Evolutionary conservation across 2,329 filamentous ascomycete species (phyloP), one percentile per base, ranked within the genome.

Genomic region (Fusarium chuoi): DNA sequence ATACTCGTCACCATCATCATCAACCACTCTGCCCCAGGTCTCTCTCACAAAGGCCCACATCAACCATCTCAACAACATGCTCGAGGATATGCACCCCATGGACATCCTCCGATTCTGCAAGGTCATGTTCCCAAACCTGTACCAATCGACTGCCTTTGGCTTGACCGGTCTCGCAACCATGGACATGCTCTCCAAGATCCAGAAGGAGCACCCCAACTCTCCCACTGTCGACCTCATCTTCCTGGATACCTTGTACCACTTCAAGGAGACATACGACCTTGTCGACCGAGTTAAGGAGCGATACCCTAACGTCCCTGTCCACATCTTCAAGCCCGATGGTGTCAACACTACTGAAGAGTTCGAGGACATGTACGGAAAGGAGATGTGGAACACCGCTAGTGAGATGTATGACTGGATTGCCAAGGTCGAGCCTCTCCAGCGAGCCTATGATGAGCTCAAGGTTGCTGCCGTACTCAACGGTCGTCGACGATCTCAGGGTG

Each of bases 381-480:
- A 90, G 75, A 86, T 98, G 54, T 99, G 95, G 91, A 93, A 98
- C 81, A 89, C 87, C 38, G 92, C 96, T 74, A 89, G 95, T 56
- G 94, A 98, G 79, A 89, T 96, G 79, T 99, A 99, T 84, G 96
- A 99, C 88, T 98, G 94, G 88, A 88, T 96, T 72, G 96, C 95
- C 85, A 99, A 99, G 87, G 96, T 99, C 55, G 96, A 99, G 87
- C 96, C 96, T 22, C 94, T 95, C 62, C 92, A 98, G 84, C 91
- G 96, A 70, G 94, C 96, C 12, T 98, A 98, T 84, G 87, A 91
- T 24, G 93, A 97, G 73, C 89, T 98, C 67, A 90, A 93, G 78
- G 95, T 98, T 64, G 92, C 93, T 65, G 96, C 96, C 60, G 94
- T 98, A 59, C 88, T 99, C 74, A 99, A 96, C 51, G 96, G 96